phyloP scores from a whole-genome alignment of 495 filamentous ascomycete genomes.

The Lentithecium fluviatile region DNA sequence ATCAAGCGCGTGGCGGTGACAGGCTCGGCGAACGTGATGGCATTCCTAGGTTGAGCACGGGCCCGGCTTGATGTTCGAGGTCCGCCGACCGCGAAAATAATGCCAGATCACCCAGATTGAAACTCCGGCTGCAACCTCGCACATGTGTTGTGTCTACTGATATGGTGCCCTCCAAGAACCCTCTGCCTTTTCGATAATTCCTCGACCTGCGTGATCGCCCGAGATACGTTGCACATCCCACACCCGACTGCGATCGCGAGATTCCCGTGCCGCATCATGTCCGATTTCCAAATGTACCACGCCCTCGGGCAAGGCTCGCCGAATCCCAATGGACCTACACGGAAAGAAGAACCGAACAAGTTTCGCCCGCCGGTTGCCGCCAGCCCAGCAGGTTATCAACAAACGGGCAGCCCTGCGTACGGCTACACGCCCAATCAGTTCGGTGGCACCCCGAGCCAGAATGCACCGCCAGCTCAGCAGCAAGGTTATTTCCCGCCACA shows the following conservation, averaged over 20 bases:
- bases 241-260: conserved; percentile 8
- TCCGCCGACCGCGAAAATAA: background rate
- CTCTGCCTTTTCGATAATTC: background rate
- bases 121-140: background rate
- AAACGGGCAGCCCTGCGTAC: conserved; percentile 53
- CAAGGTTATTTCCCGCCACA: conserved; percentile 36
- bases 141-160: too few relatives aligned
- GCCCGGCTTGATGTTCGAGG: background rate
- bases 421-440: conserved; percentile 44
- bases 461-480: conserved; percentile 37
- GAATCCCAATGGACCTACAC: conserved; percentile 54
- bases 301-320: conserved; percentile 65
- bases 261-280: conserved; percentile 52
- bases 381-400: conserved; percentile 61
- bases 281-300: conserved; percentile 77
- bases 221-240: background rate
- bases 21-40: too few relatives aligned
- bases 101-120: background rate
- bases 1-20: too few relatives aligned
- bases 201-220: conserved; percentile 10
- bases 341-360: conserved; percentile 58
- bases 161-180: too few relatives aligned
- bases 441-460: conserved; percentile 41
- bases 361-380: conserved; percentile 53
- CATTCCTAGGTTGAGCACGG: background rate